Base-by-base conservation (phyloP, 106 monocot genomes). In the Triglochin maritima region DNA sequence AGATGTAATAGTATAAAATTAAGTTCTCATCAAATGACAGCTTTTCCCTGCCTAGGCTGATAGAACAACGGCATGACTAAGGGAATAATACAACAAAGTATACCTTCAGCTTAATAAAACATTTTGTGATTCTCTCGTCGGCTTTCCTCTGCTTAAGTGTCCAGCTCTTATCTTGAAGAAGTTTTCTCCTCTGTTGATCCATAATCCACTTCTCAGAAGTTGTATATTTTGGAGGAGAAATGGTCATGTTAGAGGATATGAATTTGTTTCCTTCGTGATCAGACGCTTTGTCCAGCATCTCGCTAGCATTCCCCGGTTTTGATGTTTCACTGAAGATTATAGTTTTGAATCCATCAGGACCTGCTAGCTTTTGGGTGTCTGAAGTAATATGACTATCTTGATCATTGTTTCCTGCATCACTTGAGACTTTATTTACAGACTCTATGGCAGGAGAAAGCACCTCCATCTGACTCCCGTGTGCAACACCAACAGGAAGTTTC, bases 31-130 rank as follows among this genome's bases (percentile, higher is more conserved):
- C 29, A 29, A 29, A 29, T 29, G 29, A 64, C 12, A 47, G 44
- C 41, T 61, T 42, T 61, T 61, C 17, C 6, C n/a, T 9, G 2
- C 9, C 6, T 61, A 60, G 11, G 4, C 3, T 60, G 60, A 9
- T 43, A 60, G 44, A 60, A 60, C 16, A 60, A 60, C 17, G 8
- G 9, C 44, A 29, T 3, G 9, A 60, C 12, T 53, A 7, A 53
- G 49, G 50, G 29, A 17, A 56, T n/a, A 29, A 53, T 14, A 12
- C 8, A 45, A 5, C 62, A 62, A 49, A 62, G 3, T 47, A 60
- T 82, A 99, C 98, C 86, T 92, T 99, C 72, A 92, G 67, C 71
- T 89, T 92, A 69, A 81, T 74, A 74, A 82, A 85, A 60, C 84
- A 81, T 60, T 75, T 56, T 7, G 70, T 61, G 46, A 99, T 99